Evolutionary conservation across 495 filamentous ascomycete genomes (phyloP).

Genomic region (Neurospora sp.): DNA sequence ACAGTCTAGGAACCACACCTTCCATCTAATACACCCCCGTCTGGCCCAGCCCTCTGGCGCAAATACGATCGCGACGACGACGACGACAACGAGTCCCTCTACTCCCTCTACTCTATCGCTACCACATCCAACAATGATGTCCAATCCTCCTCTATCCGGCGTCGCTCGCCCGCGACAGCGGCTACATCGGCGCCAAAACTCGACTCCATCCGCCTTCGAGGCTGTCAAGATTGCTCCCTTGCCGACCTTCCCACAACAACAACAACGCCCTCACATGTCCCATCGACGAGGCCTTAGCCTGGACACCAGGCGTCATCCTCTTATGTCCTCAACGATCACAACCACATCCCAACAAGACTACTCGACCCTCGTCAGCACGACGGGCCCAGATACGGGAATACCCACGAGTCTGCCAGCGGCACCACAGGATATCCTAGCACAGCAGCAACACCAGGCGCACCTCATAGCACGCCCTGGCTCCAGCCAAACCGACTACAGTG

Average conservation of each 20-base stretch:
- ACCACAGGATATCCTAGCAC: slow-evolving; percentile 54
- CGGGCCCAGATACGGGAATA: slow-evolving; percentile 51
- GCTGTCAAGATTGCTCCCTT: slow-evolving; percentile 52
- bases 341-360: slow-evolving; percentile 37
- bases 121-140: slow-evolving; percentile 59
- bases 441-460: slow-evolving; percentile 45
- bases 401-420: slow-evolving; percentile 16
- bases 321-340: slow-evolving; percentile 29
- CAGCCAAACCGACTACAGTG: slow-evolving; percentile 18
- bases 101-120: slow-evolving; percentile 48
- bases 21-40: background rate
- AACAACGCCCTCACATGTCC: slow-evolving; percentile 33
- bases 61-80: slow-evolving; percentile 21
- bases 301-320: slow-evolving; percentile 51
- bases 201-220: slow-evolving; percentile 68
- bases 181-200: slow-evolving; percentile 80
- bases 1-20: slow-evolving; percentile 46
- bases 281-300: slow-evolving; percentile 75
- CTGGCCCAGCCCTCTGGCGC: slow-evolving; percentile 23
- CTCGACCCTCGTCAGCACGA: slow-evolving; percentile 43
- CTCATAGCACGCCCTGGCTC: slow-evolving; percentile 51
- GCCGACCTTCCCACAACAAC: slow-evolving; percentile 42
- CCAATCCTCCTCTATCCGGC: slow-evolving; percentile 46
- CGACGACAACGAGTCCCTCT: slow-evolving; percentile 33
- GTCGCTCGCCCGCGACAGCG: slow-evolving; percentile 58